A percentile compares a stretch with the other conserved stretches of the same genome.
Conservation (phyloP, 805 yeast species). For the Candida peoriensis region DNA sequence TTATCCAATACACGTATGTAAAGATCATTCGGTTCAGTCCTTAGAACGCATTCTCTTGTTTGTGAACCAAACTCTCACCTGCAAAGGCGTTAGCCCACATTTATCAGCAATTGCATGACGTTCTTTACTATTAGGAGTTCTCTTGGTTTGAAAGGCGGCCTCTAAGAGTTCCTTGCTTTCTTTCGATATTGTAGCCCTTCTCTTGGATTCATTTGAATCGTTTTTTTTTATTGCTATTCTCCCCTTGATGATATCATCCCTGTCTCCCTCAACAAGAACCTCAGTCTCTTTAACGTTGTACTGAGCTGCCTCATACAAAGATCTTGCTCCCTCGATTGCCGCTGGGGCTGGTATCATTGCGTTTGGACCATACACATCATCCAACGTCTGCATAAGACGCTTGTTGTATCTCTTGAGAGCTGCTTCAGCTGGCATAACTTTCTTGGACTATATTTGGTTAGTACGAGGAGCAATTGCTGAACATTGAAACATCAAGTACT, state of each 20-base stretch:
- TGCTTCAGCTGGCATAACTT: too few species aligned
- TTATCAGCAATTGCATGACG: slow-evolving; percentile 26
- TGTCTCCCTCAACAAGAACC: neutral
- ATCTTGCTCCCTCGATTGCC: neutral
- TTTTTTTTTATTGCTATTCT: too few species aligned
- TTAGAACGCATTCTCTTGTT: slow-evolving; percentile 28
- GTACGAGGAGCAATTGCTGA: too few species aligned
- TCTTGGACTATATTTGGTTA: too few species aligned
- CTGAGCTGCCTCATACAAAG: neutral
- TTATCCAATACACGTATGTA: neutral
- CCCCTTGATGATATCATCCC: too few species aligned
- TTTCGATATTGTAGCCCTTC: slow-evolving; percentile 10
- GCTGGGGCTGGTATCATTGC: neutral
- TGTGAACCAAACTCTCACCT: slow-evolving; percentile 33
- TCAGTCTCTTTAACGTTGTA: neutral
- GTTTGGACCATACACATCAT: neutral
- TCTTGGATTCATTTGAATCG: slow-evolving; percentile 1
- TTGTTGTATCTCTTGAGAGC: too few species aligned
- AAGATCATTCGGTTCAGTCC: neutral
- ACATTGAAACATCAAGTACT: too few species aligned
- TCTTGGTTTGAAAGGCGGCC: slow-evolving; percentile 16
- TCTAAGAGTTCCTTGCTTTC: slow-evolving; percentile 16
- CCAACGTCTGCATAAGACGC: too few species aligned
- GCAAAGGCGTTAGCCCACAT: slow-evolving; percentile 24
- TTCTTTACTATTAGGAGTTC: slow-evolving; percentile 26